phyloP scores from a whole-genome alignment of 2,329 filamentous ascomycete species.

The Rosellinia necatrix region DNA sequence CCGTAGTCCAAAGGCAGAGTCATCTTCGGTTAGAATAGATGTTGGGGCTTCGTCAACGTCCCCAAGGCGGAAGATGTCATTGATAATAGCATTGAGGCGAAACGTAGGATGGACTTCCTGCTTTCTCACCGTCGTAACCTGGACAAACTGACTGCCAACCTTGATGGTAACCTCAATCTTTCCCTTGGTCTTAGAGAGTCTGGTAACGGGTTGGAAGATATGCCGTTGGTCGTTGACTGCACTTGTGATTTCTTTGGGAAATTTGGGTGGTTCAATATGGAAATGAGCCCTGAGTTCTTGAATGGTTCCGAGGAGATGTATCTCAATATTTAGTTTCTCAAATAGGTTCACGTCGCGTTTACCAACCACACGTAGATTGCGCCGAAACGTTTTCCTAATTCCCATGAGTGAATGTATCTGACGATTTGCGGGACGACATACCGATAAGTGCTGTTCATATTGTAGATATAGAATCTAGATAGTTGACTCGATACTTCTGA shows the following conservation, averaged over 20 bases:
- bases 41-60: constrained; percentile 71
- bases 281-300: constrained; percentile 70
- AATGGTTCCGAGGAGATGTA: constrained; percentile 67
- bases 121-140: constrained; percentile 70
- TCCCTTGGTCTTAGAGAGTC: constrained; percentile 71
- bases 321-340: constrained; percentile 68
- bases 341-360: constrained; percentile 65
- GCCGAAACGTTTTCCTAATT: constrained; percentile 65
- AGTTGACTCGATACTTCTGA: constrained; percentile 64
- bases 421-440: constrained; percentile 37
- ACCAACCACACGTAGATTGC: constrained; percentile 63
- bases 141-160: constrained; percentile 71
- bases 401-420: constrained; percentile 20
- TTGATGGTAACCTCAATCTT: constrained; percentile 72
- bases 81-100: constrained; percentile 66
- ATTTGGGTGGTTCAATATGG: constrained; percentile 66
- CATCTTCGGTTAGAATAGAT: constrained; percentile 67
- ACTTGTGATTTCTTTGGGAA: constrained; percentile 72
- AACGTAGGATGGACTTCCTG: constrained; percentile 69
- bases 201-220: constrained; percentile 67
- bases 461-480: constrained; percentile 69
- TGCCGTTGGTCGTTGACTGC: constrained; percentile 69
- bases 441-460: constrained; percentile 74
- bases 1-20: constrained; percentile 68
- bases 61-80: constrained; percentile 70